phyloP scores from a whole-genome alignment of 257 asterid genomes.

The Ilex aquifolium region DNA sequence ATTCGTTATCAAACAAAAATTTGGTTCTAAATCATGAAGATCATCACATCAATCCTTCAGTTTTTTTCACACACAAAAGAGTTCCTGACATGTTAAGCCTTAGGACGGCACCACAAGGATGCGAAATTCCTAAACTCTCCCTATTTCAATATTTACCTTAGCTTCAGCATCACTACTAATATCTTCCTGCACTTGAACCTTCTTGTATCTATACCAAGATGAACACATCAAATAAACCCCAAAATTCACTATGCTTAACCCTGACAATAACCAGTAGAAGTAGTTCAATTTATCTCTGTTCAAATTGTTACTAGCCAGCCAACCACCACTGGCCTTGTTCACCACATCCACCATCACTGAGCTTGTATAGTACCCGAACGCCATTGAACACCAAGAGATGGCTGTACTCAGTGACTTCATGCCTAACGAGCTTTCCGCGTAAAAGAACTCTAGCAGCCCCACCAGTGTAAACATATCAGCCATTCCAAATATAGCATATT shows the following conservation, averaged over 20 bases:
- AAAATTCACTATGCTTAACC: constrained; percentile 43
- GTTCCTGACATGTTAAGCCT: no score
- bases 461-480: constrained; percentile 72
- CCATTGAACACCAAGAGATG: constrained; percentile 63
- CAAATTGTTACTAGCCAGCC: constrained; percentile 55
- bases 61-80: no score
- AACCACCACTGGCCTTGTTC: constrained; percentile 61
- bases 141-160: constrained; percentile 17
- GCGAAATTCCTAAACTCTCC: constrained; percentile 14
- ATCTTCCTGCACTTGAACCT: constrained; percentile 16
- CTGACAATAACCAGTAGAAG: constrained; percentile 53
- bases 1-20: no score
- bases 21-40: no score
- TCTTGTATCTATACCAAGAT: constrained; percentile 66
- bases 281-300: constrained; percentile 59
- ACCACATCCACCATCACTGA: constrained; percentile 57
- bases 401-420: constrained; percentile 68
- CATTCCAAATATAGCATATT: constrained; percentile 53
- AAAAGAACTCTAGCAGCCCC: constrained; percentile 64
- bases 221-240: constrained; percentile 55
- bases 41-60: no score
- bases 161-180: constrained; percentile 14
- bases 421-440: constrained; percentile 57
- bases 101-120: not conserved
- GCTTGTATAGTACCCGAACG: constrained; percentile 61